Evolutionary conservation across 176 grass and related monocot genomes (phyloP), one percentile per base, ranked within the genome.

Genomic region (Poa pratensis): DNA sequence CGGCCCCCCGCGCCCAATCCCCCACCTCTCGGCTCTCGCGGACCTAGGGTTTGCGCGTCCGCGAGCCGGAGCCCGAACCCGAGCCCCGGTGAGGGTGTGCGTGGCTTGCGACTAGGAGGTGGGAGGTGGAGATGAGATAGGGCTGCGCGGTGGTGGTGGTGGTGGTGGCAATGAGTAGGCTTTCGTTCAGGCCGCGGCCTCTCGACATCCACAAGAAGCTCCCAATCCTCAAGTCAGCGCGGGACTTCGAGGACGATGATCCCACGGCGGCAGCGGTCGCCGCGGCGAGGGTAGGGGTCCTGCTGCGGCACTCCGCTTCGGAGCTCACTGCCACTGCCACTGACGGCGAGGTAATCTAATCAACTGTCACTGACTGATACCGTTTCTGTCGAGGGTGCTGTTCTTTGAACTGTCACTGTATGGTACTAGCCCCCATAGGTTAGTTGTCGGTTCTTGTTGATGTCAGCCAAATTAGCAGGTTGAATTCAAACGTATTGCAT

Each of bases 181-280:
- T 93, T 39, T 92, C 93, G 84, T 86, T 98, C 64, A 94, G 96
- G 88, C 96, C 96, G 76, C 96, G 96, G 71, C 96, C 96, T 14
- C 91, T 99, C 22, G 96, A 99, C 88, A 99, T 99, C 85, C 94
- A 99, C 86, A 99, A 99, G 77, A 99, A 94, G 88, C 89, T 99
- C 77, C 93, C 96, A 0, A 92, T 99, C 70, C 84, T 99, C 80
- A 99, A 93, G 79, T 96, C 94, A 20, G 80, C 81, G 57, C 89
- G 93, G 85, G 96, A 96, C 79, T 96, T 96, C 76, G 96, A 99
- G 73, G 96, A 99, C 64, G 96, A 99, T 15, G 96, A 99, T 39
- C 86, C 62, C 73, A 43, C 83, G 73, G 73, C 61, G 0, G 50
- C 84, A 1, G 30, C 80, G 51, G 23, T 85, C 39, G 20, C 87